Evolutionary conservation across 257 asterid species (phyloP).

Genomic region (Apocynum venetum): DNA sequence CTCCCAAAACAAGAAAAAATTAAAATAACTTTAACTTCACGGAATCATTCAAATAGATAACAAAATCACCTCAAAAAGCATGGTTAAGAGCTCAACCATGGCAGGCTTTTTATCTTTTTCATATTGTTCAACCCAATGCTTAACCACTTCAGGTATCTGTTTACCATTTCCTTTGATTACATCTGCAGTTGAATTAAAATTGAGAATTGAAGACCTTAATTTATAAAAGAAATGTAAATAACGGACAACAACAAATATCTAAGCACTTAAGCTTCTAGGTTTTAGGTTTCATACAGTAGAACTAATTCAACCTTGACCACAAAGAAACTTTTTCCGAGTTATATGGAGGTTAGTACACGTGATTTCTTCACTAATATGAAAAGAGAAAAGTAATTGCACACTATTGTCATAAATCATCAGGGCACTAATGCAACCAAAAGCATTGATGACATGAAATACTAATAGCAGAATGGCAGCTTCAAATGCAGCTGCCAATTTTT

Average conservation of each 20-base stretch:
- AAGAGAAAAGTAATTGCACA: background rate
- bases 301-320: background rate
- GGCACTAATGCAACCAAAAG: background rate
- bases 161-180: conserved; percentile 71
- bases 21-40: background rate
- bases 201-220: conserved; percentile 9
- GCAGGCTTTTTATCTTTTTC: conserved; percentile 71
- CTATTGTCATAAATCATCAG: background rate
- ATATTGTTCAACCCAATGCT: conserved; percentile 78
- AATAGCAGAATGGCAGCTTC: background rate
- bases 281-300: background rate
- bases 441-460: background rate
- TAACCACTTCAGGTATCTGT: conserved; percentile 73
- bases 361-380: background rate
- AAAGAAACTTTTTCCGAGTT: background rate
- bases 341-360: background rate
- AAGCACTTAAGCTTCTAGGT: background rate
- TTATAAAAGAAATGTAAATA: conserved; percentile 1
- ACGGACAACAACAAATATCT: background rate
- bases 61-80: conserved; percentile 81
- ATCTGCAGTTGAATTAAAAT: conserved; percentile 44
- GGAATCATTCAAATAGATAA: conserved; percentile 9
- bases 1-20: conserved; percentile 3
- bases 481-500: background rate
- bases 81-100: conserved; percentile 60